Evolutionary conservation across 140 eudicot species (phyloP).

Genomic region (Erigeron philadelphicus): DNA sequence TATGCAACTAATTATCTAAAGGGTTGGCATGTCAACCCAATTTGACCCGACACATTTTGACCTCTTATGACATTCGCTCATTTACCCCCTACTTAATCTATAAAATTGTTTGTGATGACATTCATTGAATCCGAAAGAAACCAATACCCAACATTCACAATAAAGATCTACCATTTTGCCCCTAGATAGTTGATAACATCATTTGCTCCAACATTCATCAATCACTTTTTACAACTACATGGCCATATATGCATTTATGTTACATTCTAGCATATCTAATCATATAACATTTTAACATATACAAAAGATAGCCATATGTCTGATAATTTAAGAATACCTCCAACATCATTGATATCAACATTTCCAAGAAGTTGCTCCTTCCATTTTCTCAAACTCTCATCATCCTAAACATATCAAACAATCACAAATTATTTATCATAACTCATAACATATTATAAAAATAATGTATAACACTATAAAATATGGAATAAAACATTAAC

Average conservation of each 20-base stretch:
- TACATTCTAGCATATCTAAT: slow-evolving; percentile 17
- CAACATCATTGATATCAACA: slow-evolving; percentile 56
- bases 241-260: slow-evolving; percentile 8
- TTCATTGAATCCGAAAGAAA: neutral
- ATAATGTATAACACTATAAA: neutral
- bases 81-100: neutral
- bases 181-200: slow-evolving; percentile 2
- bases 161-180: slow-evolving; percentile 1
- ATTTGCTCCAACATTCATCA: slow-evolving; percentile 3
- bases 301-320: slow-evolving; percentile 7
- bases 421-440: neutral
- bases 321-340: slow-evolving; percentile 40
- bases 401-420: slow-evolving; percentile 42
- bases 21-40: neutral
- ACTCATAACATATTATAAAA: neutral
- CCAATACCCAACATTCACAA: neutral
- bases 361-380: slow-evolving; percentile 71
- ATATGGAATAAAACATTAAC: too few species aligned
- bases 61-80: neutral
- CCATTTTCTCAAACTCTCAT: slow-evolving; percentile 73
- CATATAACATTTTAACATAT: slow-evolving; percentile 8
- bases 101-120: neutral
- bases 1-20: neutral
- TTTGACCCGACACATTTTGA: neutral
- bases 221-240: slow-evolving; percentile 18